Conservation (phyloP, 768 basidiomycete species). For the Hemileccinum rubropunctum region DNA sequence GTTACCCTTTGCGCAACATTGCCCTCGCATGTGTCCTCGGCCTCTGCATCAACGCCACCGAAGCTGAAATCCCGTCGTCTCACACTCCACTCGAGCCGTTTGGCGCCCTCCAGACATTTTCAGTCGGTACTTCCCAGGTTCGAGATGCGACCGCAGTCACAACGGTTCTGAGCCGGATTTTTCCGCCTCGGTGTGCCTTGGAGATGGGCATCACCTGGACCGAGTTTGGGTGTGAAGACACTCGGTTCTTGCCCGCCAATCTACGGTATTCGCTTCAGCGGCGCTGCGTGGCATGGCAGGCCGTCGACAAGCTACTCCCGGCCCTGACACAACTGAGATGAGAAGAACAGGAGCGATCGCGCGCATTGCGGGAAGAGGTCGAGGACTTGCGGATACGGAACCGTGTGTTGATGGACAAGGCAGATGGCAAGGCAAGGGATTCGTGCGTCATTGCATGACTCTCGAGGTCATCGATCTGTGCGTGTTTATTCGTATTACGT, state of each 20-base stretch:
- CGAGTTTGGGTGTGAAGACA: slow-evolving; percentile 14
- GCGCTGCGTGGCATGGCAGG: slow-evolving; percentile 40
- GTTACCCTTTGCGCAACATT: slow-evolving; percentile 40
- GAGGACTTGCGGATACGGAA: slow-evolving; percentile 50
- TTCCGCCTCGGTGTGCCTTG: slow-evolving; percentile 42
- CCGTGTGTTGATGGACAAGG: slow-evolving; percentile 41
- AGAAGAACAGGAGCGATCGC: slow-evolving; percentile 42
- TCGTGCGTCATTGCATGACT: slow-evolving; percentile 32
- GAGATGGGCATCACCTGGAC: slow-evolving; percentile 51
- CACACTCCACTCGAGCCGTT: slow-evolving; percentile 17
- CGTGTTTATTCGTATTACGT: background rate
- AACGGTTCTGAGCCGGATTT: slow-evolving; percentile 52
- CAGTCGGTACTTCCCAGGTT: slow-evolving; percentile 51
- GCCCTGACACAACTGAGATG: slow-evolving; percentile 41
- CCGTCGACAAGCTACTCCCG: slow-evolving; percentile 42
- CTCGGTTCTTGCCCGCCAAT: slow-evolving; percentile 7
- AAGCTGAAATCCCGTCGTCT: slow-evolving; percentile 13
- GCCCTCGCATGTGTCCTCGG: slow-evolving; percentile 37
- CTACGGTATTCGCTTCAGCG: slow-evolving; percentile 7
- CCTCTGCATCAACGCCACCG: slow-evolving; percentile 37
- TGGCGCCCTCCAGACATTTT: slow-evolving; percentile 27
- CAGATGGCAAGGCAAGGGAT: slow-evolving; percentile 17
- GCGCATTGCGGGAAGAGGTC: slow-evolving; percentile 42
- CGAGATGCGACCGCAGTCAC: slow-evolving; percentile 42
- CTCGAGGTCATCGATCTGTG: background rate